Evolutionary conservation across 768 basidiomycete species (phyloP).

Genomic region (Coprinopsis marcescibilis): DNA sequence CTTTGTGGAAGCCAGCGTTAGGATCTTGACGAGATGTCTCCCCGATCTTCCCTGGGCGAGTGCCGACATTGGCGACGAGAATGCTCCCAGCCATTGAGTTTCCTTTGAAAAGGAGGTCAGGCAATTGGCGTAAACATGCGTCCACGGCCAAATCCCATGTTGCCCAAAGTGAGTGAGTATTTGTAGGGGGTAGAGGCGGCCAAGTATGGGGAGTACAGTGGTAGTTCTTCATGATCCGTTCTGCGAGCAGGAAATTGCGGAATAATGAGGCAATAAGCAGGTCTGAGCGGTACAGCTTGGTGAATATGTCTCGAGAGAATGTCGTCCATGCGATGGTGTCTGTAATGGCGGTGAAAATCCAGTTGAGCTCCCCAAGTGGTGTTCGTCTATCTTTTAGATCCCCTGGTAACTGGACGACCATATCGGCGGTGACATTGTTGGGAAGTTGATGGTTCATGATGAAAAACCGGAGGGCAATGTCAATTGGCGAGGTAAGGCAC

Average conservation of each 20-base stretch:
- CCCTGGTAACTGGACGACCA: conserved; percentile 93
- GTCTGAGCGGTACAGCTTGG: conserved; percentile 90
- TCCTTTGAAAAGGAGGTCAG: conserved; percentile 56
- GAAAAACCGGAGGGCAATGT: conserved; percentile 92
- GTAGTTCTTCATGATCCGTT: conserved; percentile 97
- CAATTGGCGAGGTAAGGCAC: conserved; percentile 96
- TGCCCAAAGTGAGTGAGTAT: conserved; percentile 94
- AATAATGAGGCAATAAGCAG: conserved; percentile 94
- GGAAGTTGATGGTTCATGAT: conserved; percentile 87
- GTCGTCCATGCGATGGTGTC: conserved; percentile 99
- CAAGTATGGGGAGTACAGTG: conserved; percentile 94
- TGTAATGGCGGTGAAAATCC: conserved; percentile 99
- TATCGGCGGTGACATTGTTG: conserved; percentile 74
- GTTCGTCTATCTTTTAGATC: conserved; percentile 96
- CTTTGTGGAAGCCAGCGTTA: conserved; percentile 19
- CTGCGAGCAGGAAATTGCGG: conserved; percentile 94
- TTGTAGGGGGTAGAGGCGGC: conserved; percentile 90
- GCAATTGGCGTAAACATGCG: conserved; percentile 89
- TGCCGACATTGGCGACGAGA: conserved; percentile 20
- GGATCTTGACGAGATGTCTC: conserved; percentile 21
- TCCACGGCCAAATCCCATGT: conserved; percentile 98
- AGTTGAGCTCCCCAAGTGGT: conserved; percentile 96
- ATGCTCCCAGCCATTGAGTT: conserved; percentile 1
- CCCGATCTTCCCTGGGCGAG: conserved; percentile 39
- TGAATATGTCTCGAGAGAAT: conserved; percentile 90